Evolutionary conservation across 257 asterid genomes (phyloP), one percentile per base, ranked within the genome.

Genomic region (Nicotiana knightiana): DNA sequence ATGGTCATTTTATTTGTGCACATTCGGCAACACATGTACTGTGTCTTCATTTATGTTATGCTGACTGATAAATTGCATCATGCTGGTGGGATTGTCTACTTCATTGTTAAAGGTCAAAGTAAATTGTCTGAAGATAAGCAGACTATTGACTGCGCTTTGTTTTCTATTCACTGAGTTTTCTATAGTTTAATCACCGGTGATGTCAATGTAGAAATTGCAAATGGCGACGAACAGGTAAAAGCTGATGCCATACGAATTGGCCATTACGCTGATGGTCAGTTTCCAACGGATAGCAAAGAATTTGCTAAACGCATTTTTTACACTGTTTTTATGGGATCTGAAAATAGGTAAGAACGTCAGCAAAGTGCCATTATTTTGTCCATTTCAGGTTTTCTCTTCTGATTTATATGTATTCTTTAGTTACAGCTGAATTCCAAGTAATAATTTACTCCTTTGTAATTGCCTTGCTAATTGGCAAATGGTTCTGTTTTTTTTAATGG

Each of bases 241-340:
- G 88, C 91, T 85, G 99, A 96, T 89, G 98, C 99, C 80, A 86
- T 90, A 59, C 89, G 98, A 84, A 90, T 96, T 77, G 99, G 99
- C 84, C 91, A 86, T 81, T 96, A 96, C 82, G 59, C 90, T 67
- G 90, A 91, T 80, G 98, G 95, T 76, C 88, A 91, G 55, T 89
- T 89, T 87, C 99, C 99, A 70, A 90, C 86, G 3, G 97, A 96
- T 91, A 90, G 94, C 89, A 90, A 89, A 89, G 99, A 96, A 90
- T 93, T 96, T 24, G 98, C 99, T 26, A 89, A 86, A 75, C 97
- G 99, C 83, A 84, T 96, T 57, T 96, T 93, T 86, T 96, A 96
- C 87, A 96, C 98, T 21, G 95, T 96, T 83, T 96, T 88, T 84
- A 91, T 93, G 97, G 99, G 97, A 85, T 83, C 99, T 82, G 99